These are phyloP conservation scores for Neurospora sp. DNA, from an alignment of 2,329 filamentous ascomycete species.

Conservation along the genomic window DNA sequence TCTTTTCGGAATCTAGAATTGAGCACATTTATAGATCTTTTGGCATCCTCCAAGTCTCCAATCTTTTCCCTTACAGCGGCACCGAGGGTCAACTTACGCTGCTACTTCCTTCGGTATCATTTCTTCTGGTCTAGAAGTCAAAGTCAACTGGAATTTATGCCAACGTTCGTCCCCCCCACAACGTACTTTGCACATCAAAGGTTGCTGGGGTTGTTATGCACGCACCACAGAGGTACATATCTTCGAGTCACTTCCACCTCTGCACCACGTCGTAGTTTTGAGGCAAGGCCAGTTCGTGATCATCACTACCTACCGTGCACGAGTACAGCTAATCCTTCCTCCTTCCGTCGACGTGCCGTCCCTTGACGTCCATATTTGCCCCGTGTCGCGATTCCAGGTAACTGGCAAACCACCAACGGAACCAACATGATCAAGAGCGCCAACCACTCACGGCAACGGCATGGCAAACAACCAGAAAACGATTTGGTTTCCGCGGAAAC, in stretches of 20 bases:
- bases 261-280: neutral
- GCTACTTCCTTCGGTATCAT: neutral
- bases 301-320: neutral
- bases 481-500: neutral
- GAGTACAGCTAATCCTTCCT: neutral
- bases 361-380: neutral
- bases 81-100: neutral
- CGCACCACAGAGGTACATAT: neutral
- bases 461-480: neutral
- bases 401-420: neutral
- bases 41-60: neutral
- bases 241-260: neutral
- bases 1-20: too few relatives aligned
- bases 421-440: neutral
- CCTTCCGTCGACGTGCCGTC: neutral
- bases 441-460: neutral
- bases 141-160: too few relatives aligned
- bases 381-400: neutral
- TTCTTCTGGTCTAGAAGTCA: too few relatives aligned
- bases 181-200: too few relatives aligned
- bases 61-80: neutral
- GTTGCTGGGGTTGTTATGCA: neutral
- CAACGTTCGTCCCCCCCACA: too few relatives aligned
- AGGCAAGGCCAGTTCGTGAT: neutral
- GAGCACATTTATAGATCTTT: neutral